Percentiles rank a stretch among this genome's conserved stretches.
Evolutionary conservation across 2,329 filamentous ascomycete species (phyloP).

Genomic region (Cordyceps pruinosa): DNA sequence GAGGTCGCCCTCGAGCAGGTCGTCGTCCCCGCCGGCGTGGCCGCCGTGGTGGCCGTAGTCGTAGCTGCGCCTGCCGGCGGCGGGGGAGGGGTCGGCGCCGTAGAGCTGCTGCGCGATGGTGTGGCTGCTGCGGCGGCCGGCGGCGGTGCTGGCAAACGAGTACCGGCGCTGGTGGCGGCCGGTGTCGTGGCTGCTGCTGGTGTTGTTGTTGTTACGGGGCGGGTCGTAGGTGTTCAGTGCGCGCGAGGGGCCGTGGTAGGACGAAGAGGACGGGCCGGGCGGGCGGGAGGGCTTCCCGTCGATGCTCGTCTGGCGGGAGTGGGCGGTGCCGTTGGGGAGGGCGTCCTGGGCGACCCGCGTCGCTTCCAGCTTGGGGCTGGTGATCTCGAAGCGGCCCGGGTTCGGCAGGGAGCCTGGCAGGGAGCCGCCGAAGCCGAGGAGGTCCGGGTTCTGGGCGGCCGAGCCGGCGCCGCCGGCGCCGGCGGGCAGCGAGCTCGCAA

Average conservation of each 20-base stretch:
- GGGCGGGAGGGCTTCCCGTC: background rate
- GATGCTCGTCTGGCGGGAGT: background rate
- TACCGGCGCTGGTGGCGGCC: slow-evolving; percentile 42
- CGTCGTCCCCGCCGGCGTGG: slow-evolving; percentile 46
- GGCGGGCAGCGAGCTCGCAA: slow-evolving; percentile 40
- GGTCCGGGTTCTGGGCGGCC: slow-evolving; percentile 45
- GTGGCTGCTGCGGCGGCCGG: slow-evolving; percentile 40
- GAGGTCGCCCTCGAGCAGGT: slow-evolving; percentile 83
- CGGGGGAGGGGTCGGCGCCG: slow-evolving; percentile 34
- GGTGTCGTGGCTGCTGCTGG: slow-evolving; percentile 11
- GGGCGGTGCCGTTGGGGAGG: background rate
- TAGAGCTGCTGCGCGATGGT: slow-evolving; percentile 49
- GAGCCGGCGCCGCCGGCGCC: slow-evolving; percentile 15
- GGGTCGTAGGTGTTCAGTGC: slow-evolving; percentile 39
- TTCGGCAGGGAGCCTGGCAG: slow-evolving; percentile 63
- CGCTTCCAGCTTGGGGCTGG: slow-evolving; percentile 36
- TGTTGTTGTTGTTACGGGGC: slow-evolving; percentile 24
- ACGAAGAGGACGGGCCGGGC: background rate
- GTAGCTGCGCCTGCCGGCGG: slow-evolving; percentile 26
- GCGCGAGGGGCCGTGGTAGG: slow-evolving; percentile 35
- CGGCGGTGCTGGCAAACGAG: slow-evolving; percentile 46
- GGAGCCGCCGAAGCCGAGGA: slow-evolving; percentile 53
- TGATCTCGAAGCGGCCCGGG: slow-evolving; percentile 67
- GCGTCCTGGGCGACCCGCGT: slow-evolving; percentile 23
- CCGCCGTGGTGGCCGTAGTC: slow-evolving; percentile 53